Evolutionary conservation across 2,329 filamentous ascomycete genomes (phyloP).

Genomic region (Monascus ruber): DNA sequence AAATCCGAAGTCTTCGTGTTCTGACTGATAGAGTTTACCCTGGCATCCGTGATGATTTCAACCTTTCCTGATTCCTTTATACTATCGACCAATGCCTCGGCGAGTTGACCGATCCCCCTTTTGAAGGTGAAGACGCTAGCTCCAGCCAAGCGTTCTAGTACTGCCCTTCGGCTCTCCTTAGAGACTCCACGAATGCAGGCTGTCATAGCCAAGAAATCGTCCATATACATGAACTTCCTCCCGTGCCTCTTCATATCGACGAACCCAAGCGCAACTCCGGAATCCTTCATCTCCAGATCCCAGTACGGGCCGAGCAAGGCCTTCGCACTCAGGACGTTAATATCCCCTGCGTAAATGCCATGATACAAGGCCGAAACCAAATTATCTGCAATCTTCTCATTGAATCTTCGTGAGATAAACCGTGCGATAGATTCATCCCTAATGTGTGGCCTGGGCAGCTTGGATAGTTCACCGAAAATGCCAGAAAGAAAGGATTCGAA

Average conservation of each 20-base stretch:
- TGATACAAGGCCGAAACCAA: constrained; percentile 65
- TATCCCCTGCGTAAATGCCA: constrained; percentile 86
- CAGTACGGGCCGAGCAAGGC: constrained; percentile 45
- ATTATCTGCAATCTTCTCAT: constrained; percentile 53
- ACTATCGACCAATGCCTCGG: constrained; percentile 41
- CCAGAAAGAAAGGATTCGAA: constrained; percentile 38
- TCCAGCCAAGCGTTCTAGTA: constrained; percentile 7
- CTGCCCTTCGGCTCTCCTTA: constrained; percentile 5
- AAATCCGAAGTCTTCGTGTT: constrained; percentile 11
- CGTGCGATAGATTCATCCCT: constrained; percentile 61
- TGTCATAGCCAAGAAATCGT: constrained; percentile 18
- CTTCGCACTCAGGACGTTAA: constrained; percentile 65
- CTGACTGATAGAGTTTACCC: constrained; percentile 38
- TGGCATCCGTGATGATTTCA: constrained; percentile 40
- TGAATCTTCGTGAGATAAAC: constrained; percentile 49
- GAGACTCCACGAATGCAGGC: constrained; percentile 6
- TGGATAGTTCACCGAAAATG: constrained; percentile 20
- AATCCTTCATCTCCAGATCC: constrained; percentile 33
- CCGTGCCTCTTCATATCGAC: constrained; percentile 4
- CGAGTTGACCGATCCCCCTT: constrained; percentile 53
- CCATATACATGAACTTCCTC: constrained; percentile 8
- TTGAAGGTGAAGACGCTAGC: constrained; percentile 33
- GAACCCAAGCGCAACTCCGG: constrained; percentile 9
- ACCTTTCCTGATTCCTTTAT: constrained; percentile 49
- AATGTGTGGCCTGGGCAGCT: constrained; percentile 21